Base-by-base conservation (phyloP, 495 filamentous ascomycete genomes). In the Penicillium manginii region DNA sequence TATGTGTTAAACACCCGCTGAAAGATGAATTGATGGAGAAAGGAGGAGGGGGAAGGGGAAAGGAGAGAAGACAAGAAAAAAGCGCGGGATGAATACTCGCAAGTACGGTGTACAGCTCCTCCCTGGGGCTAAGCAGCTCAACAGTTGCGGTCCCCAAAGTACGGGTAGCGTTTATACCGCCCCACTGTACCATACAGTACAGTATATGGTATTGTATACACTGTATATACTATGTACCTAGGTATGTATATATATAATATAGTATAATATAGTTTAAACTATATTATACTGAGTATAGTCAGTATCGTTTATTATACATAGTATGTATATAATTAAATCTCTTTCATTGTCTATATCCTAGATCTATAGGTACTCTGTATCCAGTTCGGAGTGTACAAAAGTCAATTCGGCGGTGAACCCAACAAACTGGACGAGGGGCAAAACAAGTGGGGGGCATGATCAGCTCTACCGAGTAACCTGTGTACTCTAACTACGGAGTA, bases 41-140 rank as follows among this genome's bases (percentile, higher is more conserved):
- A 52, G 61, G 57, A 54, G 48, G 60, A 62, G 48, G 48, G 62
- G 55, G 52, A 52, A 48, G 35, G 57, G 60, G 51, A 64, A 54
- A 58, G 61, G 56, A 54, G 57, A 59, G 61, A 62, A 62, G 55
- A 56, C 60, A 67, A 51, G 62, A 66, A 65, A 70, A 68, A 61
- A 55, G 47, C 61, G 65, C 57, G 67, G 65, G 65, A 64, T 57
- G 52, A 69, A 64, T 62, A 70, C 67, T 70, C 62, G 67, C 62
- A 70, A 65, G 55, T 70, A 70, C 67, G 66, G 65, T 62, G 67
- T 70, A 70, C 62, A 68, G 60, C 65, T 70, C 65, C 57, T 68
- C 62, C 62, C 58, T 31, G 23, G 49, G 40, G 50, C 52, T 37
- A 50, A 52, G n/a, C 54, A 56, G 52, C 63, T 66, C 63, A 66